phyloP scores from a whole-genome alignment of 768 basidiomycete species.

The Strobilomyces dryophilus region DNA sequence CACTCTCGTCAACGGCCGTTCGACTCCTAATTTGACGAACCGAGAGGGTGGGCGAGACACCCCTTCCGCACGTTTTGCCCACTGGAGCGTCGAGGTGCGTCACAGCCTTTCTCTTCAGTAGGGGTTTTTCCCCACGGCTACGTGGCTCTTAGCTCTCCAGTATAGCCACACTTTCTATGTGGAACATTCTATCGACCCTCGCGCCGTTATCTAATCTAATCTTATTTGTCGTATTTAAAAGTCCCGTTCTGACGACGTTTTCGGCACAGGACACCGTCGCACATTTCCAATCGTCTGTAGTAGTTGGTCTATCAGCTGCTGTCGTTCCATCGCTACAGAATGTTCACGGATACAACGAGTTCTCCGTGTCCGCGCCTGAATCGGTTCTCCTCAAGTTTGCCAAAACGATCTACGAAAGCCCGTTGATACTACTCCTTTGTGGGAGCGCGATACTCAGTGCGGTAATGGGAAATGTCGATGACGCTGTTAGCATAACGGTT shows the following conservation, averaged over 20 bases:
- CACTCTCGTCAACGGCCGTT: conserved; percentile 25
- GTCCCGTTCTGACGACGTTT: conserved; percentile 1
- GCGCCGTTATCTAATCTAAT: background rate
- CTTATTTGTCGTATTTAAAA: background rate
- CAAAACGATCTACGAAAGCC: conserved; percentile 94
- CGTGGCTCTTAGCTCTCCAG: conserved; percentile 3
- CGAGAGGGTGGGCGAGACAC: conserved; percentile 42
- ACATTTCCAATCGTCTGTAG: conserved; percentile 61
- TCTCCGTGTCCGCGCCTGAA: conserved; percentile 79
- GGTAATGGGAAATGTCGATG: conserved; percentile 92
- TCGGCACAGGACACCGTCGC: conserved; percentile 63
- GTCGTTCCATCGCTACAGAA: conserved; percentile 62
- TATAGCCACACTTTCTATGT: conserved; percentile 8
- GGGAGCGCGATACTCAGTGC: conserved; percentile 88
- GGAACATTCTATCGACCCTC: background rate
- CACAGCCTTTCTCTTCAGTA: background rate
- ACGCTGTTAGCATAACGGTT: conserved; percentile 88
- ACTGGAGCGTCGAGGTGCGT: conserved; percentile 60
- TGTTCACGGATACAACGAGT: conserved; percentile 89
- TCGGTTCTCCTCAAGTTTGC: conserved; percentile 83
- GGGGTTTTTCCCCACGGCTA: background rate
- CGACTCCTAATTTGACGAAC: conserved; percentile 10
- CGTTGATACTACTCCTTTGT: conserved; percentile 84
- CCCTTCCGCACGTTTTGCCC: conserved; percentile 65
- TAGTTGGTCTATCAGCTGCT: conserved; percentile 57